Conservation (phyloP, 1,284 basidiomycete genomes). For the Ganoderma sinense region DNA sequence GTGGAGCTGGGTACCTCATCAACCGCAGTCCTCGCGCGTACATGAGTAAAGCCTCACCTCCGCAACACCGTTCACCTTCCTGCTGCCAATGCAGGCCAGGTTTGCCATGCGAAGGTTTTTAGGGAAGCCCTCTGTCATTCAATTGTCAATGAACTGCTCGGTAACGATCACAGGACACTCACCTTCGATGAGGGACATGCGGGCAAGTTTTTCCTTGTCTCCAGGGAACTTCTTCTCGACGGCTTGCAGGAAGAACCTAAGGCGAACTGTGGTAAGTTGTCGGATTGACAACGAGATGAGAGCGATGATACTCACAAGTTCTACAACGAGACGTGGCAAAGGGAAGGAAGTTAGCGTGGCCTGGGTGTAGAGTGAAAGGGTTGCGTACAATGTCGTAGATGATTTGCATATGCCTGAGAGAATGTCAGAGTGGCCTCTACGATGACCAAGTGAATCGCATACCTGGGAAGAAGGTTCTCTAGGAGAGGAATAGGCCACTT, state of each 20-base stretch:
- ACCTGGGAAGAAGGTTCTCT: slow-evolving; percentile 78
- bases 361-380: not conserved
- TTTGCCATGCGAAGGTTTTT: slow-evolving; percentile 92
- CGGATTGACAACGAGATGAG: not conserved
- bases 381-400: slow-evolving; percentile 85
- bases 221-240: slow-evolving; percentile 91
- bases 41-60: slow-evolving; percentile 51
- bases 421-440: not conserved
- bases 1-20: slow-evolving; percentile 57
- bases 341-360: not conserved
- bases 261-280: not conserved
- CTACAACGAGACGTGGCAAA: slow-evolving; percentile 37
- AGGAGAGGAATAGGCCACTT: slow-evolving; percentile 91
- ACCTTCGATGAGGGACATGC: slow-evolving; percentile 94
- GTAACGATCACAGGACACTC: slow-evolving; percentile 7
- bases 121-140: slow-evolving; percentile 73
- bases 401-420: slow-evolving; percentile 78
- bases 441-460: not conserved
- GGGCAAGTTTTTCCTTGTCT: slow-evolving; percentile 77
- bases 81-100: slow-evolving; percentile 80
- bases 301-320: slow-evolving; percentile 51
- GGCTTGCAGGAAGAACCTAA: slow-evolving; percentile 73
- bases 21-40: not conserved
- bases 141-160: not conserved
- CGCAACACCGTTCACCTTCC: slow-evolving; percentile 95